A percentile compares a stretch with the other conserved stretches of the same genome.
These are phyloP conservation scores for Magnaporthales sp. DNA, from an alignment of 2,329 filamentous ascomycete species.

Conservation along the genomic window DNA sequence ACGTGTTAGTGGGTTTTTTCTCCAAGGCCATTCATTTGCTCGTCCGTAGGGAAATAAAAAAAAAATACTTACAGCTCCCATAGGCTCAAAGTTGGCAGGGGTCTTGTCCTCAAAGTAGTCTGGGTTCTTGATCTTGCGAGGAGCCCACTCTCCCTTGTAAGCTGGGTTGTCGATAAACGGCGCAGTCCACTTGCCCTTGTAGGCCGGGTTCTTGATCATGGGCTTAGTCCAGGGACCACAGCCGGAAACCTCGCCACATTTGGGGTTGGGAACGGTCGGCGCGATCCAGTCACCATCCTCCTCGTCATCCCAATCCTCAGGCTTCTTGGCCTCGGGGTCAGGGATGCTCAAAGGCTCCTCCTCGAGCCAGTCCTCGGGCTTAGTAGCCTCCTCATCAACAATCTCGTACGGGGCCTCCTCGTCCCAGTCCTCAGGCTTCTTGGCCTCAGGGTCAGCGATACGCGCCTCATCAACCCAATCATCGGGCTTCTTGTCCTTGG, in stretches of 20 bases:
- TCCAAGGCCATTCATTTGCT: not conserved
- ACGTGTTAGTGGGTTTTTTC: constrained; percentile 12
- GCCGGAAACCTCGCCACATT: constrained; percentile 87
- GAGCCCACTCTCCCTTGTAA: constrained; percentile 95
- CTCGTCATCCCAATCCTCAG: constrained; percentile 98
- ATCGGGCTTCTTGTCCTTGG: constrained; percentile 86
- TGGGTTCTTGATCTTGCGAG: constrained; percentile 95
- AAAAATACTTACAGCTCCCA: constrained; percentile 71
- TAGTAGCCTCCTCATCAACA: constrained; percentile 82
- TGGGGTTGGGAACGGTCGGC: constrained; percentile 87
- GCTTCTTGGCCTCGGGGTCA: constrained; percentile 94
- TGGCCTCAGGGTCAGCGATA: constrained; percentile 86
- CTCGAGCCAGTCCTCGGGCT: constrained; percentile 94
- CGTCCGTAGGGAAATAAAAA: not conserved
- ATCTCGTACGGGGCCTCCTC: constrained; percentile 97
- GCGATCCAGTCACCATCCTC: constrained; percentile 97
- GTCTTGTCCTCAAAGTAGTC: constrained; percentile 95
- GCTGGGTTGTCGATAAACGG: constrained; percentile 92
- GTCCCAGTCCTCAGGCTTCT: constrained; percentile 97
- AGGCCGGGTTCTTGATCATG: constrained; percentile 87
- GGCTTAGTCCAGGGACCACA: constrained; percentile 91
- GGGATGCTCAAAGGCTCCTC: constrained; percentile 73
- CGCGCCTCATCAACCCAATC: constrained; percentile 93
- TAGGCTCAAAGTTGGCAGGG: constrained; percentile 93
- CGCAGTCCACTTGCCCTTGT: constrained; percentile 98